Evolutionary conservation across 2,329 filamentous ascomycete genomes (phyloP).

Genomic region (Beauveria pseudobassiana): DNA sequence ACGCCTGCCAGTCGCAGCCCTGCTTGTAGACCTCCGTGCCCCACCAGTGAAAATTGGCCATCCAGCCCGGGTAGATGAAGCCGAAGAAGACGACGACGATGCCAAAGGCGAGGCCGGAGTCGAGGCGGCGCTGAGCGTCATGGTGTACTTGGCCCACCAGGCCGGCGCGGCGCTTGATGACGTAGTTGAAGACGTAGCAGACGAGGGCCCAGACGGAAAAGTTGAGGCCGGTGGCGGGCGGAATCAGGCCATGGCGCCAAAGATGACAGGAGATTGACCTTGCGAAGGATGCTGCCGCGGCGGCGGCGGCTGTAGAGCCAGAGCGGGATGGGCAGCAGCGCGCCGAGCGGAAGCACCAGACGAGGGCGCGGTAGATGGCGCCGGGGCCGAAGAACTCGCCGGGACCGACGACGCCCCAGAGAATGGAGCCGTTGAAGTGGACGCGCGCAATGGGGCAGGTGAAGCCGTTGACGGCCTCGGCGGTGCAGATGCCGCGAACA

Average conservation of each 20-base stretch:
- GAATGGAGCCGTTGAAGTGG: constrained; percentile 83
- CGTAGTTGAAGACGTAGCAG: constrained; percentile 76
- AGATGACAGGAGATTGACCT: constrained; percentile 75
- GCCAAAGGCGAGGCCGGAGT: constrained; percentile 74
- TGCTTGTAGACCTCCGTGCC: constrained; percentile 79
- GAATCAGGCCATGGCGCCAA: constrained; percentile 79
- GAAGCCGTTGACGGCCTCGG: constrained; percentile 76
- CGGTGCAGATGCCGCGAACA: constrained; percentile 69
- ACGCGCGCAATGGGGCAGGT: constrained; percentile 81
- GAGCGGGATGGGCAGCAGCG: constrained; percentile 63
- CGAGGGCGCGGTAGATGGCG: constrained; percentile 66
- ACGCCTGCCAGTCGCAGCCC: constrained; percentile 80
- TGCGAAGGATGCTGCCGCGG: constrained; percentile 57
- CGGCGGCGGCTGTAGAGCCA: constrained; percentile 61
- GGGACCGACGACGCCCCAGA: constrained; percentile 85
- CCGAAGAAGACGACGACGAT: constrained; percentile 81
- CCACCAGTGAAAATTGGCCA: constrained; percentile 75
- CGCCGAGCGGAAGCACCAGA: constrained; percentile 75
- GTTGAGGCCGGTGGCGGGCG: constrained; percentile 78
- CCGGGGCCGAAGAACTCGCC: constrained; percentile 71
- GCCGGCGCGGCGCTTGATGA: constrained; percentile 59
- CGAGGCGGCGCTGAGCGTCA: constrained; percentile 81
- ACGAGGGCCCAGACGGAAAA: constrained; percentile 83
- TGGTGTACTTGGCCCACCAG: constrained; percentile 90
- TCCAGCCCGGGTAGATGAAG: constrained; percentile 73